phyloP scores from a whole-genome alignment of 2,329 filamentous ascomycete genomes.

The Sclerotiophoma versabilis region DNA sequence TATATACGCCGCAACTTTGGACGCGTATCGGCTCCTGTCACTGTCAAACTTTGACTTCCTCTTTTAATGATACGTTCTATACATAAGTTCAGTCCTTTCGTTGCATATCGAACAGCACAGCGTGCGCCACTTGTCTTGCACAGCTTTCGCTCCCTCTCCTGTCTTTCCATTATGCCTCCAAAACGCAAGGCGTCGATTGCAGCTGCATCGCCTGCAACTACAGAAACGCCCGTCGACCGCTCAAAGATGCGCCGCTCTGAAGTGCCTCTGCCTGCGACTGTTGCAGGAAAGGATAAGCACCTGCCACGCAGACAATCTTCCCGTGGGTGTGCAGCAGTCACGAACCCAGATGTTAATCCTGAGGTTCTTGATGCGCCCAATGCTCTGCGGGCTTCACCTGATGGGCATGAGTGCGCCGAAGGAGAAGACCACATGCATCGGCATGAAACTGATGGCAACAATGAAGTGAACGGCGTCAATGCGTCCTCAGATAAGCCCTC shows the following conservation, averaged over 20 bases:
- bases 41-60: conserved; percentile 11
- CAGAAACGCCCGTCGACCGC: conserved; percentile 17
- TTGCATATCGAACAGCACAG: conserved; percentile 28
- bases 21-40: conserved; percentile 7
- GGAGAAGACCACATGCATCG: conserved; percentile 18
- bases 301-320: conserved; percentile 37
- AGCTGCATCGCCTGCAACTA: conserved; percentile 24
- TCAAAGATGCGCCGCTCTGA: conserved; percentile 30
- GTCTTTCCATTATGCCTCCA: conserved; percentile 30
- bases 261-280: conserved; percentile 34
- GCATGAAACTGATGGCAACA: conserved; percentile 16
- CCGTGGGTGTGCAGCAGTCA: conserved; percentile 32
- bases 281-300: conserved; percentile 20
- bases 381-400: conserved; percentile 54
- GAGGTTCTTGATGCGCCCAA: conserved; percentile 53
- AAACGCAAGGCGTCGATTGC: conserved; percentile 43
- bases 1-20: conserved; percentile 5
- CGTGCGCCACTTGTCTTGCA: conserved; percentile 23
- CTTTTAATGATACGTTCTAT: conserved; percentile 42
- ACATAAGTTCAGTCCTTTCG: conserved; percentile 22
- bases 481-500: conserved; percentile 23
- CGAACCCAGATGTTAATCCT: conserved; percentile 46
- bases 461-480: conserved; percentile 21
- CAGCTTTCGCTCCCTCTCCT: conserved; percentile 11
- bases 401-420: conserved; percentile 40